Evolutionary conservation across 139 green algal genomes (phyloP), one percentile per base, ranked within the genome.

Genomic region (Chlorella sp.): DNA sequence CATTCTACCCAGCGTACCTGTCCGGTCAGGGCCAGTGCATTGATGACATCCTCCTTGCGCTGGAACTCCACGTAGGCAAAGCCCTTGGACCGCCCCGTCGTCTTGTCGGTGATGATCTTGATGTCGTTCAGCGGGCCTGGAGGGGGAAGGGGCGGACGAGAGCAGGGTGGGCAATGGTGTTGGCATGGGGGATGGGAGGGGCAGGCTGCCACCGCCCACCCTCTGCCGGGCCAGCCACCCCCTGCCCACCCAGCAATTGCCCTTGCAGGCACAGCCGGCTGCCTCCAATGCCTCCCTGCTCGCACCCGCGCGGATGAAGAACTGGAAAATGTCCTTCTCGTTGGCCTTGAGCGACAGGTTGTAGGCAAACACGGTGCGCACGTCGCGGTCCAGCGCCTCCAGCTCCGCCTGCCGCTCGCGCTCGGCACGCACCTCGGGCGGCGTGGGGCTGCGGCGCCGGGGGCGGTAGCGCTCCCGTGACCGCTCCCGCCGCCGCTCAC

Each of bases 41-140:
- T 90, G 12, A 96, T 88, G 34, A 97, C 92, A 79, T 95, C 92
- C 85, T 97, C 94, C 89, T 93, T 87, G 34, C 92, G 92, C 67
- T 89, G 89, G 73, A 96, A 97, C 93, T 99, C 97, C n/a, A 99
- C 93, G 90, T 99, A 99, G 11, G 96, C 96, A 85, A 99, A 95
- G 70, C 97, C 97, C 91, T 99, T 99, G 81, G 91, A 97, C 39
- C 93, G 90, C 36, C 93, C 90, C 2, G 95, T 98, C 90, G 94
- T 94, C 64, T 96, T 93, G 89, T 99, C 97, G 25, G 89, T 95
- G 86, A 99, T 99, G 81, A 99, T 94, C 47, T 93, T 93, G 55
- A 99, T 96, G 90, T 99, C 96, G 25, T 89, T 90, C 3, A 99
- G 89, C 51, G 67, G 76, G 34, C 95, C 94, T 38, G 90, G 92